A percentile compares a stretch with the other conserved stretches of the same genome.
Evolutionary conservation across 345 rosid genomes (phyloP).

Genomic region (Eucalyptus urophylla): DNA sequence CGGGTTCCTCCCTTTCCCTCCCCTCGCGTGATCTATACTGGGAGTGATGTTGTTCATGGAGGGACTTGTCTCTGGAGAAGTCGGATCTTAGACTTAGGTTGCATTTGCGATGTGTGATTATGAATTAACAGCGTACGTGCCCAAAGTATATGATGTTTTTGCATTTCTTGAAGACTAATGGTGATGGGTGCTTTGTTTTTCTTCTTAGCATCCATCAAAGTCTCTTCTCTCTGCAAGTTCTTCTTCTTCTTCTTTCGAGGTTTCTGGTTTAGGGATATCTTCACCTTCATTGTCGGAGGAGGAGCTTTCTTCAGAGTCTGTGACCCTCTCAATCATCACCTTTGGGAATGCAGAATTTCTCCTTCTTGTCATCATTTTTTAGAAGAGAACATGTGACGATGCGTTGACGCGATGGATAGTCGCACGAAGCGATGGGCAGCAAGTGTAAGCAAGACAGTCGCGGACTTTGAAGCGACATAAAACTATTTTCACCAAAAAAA

Average conservation of each 20-base stretch:
- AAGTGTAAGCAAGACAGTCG: too few species aligned
- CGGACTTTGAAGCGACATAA: too few species aligned
- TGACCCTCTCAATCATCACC: slow-evolving; percentile 50
- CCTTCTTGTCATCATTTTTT: slow-evolving; percentile 15
- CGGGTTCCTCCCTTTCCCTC: slow-evolving; percentile 31
- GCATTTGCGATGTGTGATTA: neutral
- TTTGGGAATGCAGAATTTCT: slow-evolving; percentile 22
- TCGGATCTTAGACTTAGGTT: neutral
- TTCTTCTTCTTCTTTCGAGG: neutral
- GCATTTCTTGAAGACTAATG: slow-evolving; percentile 65
- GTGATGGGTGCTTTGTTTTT: slow-evolving; percentile 72
- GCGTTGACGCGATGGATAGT: too few species aligned
- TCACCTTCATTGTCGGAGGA: slow-evolving; percentile 27
- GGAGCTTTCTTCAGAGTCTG: slow-evolving; percentile 51
- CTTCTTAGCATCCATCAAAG: slow-evolving; percentile 9
- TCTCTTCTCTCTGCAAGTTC: neutral
- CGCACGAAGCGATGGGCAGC: too few species aligned
- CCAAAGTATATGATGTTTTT: too few species aligned
- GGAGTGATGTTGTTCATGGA: neutral
- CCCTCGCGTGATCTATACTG: too few species aligned
- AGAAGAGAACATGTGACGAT: too few species aligned
- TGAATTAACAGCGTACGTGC: neutral
- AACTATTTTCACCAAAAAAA: too few species aligned
- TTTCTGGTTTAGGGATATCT: neutral
- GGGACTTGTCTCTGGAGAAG: neutral